Conservation (phyloP, 495 filamentous ascomycete species). For the Tuber indicum region DNA sequence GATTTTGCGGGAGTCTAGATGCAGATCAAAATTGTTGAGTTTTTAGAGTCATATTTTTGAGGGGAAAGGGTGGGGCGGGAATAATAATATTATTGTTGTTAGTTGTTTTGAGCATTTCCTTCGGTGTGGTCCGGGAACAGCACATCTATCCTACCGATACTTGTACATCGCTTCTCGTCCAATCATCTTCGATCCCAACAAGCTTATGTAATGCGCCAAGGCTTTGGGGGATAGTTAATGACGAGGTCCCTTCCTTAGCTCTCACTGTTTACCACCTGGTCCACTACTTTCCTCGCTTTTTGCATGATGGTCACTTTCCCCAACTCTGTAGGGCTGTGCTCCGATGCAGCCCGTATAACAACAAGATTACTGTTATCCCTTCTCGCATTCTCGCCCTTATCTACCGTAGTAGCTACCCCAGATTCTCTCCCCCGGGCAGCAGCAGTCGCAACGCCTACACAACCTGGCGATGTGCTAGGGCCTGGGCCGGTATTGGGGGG, state of each 20-base stretch:
- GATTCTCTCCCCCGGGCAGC: slow-evolving; percentile 27
- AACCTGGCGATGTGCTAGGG: slow-evolving; percentile 23
- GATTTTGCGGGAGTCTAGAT: too few species aligned
- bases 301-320: slow-evolving; percentile 17
- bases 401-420: slow-evolving; percentile 36
- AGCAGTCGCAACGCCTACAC: slow-evolving; percentile 7
- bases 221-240: slow-evolving; percentile 10
- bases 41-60: background rate
- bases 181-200: background rate
- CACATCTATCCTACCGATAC: background rate
- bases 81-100: background rate
- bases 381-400: slow-evolving; percentile 51
- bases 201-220: slow-evolving; percentile 35
- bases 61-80: background rate
- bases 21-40: background rate
- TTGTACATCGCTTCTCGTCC: background rate
- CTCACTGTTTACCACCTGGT: slow-evolving; percentile 4
- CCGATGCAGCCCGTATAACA: slow-evolving; percentile 53
- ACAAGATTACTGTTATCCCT: slow-evolving; percentile 57
- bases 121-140: background rate
- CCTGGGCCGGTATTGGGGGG: slow-evolving; percentile 30
- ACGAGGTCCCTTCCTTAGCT: slow-evolving; percentile 26
- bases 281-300: slow-evolving; percentile 13
- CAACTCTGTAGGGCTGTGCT: slow-evolving; percentile 21
- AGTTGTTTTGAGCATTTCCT: background rate